Percentiles rank a stretch among this genome's conserved stretches.
These are phyloP conservation scores for Clonostachys sp. DNA, from an alignment of 2,329 filamentous ascomycete genomes.

Conservation along the genomic window DNA sequence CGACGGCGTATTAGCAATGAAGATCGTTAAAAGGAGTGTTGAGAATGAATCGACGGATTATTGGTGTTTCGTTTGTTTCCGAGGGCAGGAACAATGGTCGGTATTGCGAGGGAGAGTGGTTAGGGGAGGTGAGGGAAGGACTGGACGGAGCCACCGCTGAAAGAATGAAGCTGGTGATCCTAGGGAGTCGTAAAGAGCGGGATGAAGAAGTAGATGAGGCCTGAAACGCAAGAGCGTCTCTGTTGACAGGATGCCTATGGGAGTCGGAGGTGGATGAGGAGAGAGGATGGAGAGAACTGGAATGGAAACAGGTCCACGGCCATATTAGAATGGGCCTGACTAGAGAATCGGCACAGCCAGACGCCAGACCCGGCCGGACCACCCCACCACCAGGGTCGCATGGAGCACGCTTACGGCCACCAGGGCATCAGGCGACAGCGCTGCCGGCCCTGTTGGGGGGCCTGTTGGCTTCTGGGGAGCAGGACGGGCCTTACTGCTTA, in stretches of 20 bases:
- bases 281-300: conserved; percentile 1
- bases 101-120: background rate
- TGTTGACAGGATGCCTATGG: conserved; percentile 2
- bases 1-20: no score
- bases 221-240: conserved; percentile 7
- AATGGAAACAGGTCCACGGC: background rate
- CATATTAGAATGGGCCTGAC: background rate
- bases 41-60: background rate
- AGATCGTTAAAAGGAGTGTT: background rate
- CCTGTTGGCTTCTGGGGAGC: no score
- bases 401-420: no score
- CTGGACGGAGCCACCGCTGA: conserved; percentile 32
- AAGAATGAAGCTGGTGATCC: conserved; percentile 36
- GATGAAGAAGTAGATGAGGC: conserved; percentile 18
- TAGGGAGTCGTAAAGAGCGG: conserved; percentile 15
- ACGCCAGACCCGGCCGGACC: background rate
- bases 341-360: background rate
- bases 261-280: background rate
- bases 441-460: no score
- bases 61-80: no score
- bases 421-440: no score
- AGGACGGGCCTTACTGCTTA: no score
- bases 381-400: background rate
- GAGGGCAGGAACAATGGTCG: background rate
- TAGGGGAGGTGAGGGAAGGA: conserved; percentile 7